These are phyloP conservation scores for Plasmodium billcollinsi DNA, from an alignment of 169 alveolate genomes.

Conservation along the genomic window DNA sequence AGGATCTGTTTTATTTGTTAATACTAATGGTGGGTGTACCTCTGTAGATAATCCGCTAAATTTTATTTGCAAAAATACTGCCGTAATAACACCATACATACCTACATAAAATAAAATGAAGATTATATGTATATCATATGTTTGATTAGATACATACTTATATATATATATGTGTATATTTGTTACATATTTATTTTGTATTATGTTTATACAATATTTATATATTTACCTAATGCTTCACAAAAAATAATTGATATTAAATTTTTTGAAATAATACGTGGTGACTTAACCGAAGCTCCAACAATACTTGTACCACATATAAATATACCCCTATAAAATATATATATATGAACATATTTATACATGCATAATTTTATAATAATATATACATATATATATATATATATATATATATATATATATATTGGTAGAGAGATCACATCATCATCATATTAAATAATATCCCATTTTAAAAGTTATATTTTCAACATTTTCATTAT, in stretches of 20 bases:
- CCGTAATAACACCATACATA: conserved; percentile 86
- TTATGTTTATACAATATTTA: conserved; percentile 88
- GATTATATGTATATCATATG: background rate
- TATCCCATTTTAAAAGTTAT: too few relatives aligned
- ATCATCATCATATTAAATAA: too few relatives aligned
- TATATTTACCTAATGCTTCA: conserved; percentile 99
- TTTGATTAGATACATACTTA: too few relatives aligned
- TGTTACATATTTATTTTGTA: conserved; percentile 69
- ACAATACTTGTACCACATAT: conserved; percentile 98
- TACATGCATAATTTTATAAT: too few relatives aligned
- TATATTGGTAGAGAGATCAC: background rate
- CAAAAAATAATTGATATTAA: conserved; percentile 98
- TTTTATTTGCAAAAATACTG: conserved; percentile 81
- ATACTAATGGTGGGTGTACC: conserved; percentile 80
- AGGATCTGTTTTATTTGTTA: conserved; percentile 65
- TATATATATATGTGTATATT: background rate
- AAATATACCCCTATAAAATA: conserved; percentile 95
- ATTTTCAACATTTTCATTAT: background rate
- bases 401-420: conserved; percentile 5
- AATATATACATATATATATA: background rate
- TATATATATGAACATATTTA: background rate
- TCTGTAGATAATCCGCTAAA: conserved; percentile 80
- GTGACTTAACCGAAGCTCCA: conserved; percentile 99
- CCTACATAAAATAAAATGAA: conserved; percentile 20
- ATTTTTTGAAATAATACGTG: conserved; percentile 99